Evolutionary conservation across 2,329 filamentous ascomycete genomes (phyloP).

Genomic region (Conoideocrella luteorostrata): DNA sequence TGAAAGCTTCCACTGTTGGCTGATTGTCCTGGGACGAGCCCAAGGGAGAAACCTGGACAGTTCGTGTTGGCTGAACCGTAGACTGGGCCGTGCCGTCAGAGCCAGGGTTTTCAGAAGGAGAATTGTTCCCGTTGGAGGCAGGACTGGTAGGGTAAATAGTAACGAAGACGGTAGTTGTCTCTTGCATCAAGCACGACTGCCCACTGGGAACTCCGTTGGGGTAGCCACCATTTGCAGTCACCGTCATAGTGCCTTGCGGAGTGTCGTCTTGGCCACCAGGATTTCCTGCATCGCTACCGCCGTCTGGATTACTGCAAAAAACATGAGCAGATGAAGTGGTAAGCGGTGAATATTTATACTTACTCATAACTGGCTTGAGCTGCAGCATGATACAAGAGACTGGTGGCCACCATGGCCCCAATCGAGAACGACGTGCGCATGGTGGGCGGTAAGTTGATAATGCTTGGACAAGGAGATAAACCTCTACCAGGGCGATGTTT

Average conservation of each 20-base stretch:
- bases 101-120: slow-evolving; percentile 9
- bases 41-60: slow-evolving; percentile 19
- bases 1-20: slow-evolving; percentile 22
- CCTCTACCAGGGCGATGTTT: neutral
- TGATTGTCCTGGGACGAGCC: slow-evolving; percentile 10
- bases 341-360: slow-evolving; percentile 12
- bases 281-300: slow-evolving; percentile 4
- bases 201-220: slow-evolving; percentile 6
- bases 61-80: slow-evolving; percentile 19
- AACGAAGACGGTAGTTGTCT: slow-evolving; percentile 41
- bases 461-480: slow-evolving; percentile 1
- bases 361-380: slow-evolving; percentile 29
- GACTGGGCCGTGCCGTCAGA: slow-evolving; percentile 15
- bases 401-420: slow-evolving; percentile 28
- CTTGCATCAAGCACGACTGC: slow-evolving; percentile 32
- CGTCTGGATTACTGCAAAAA: slow-evolving; percentile 12
- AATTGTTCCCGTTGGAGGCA: slow-evolving; percentile 9
- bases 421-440: slow-evolving; percentile 34
- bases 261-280: slow-evolving; percentile 8
- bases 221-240: slow-evolving; percentile 6
- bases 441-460: slow-evolving; percentile 13
- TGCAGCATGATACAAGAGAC: slow-evolving; percentile 24
- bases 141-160: slow-evolving; percentile 34
- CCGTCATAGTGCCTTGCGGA: slow-evolving; percentile 7
- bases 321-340: slow-evolving; percentile 5